These are phyloP conservation scores for Diplodia intermedia DNA, from an alignment of 2,329 filamentous ascomycete species.

Conservation along the genomic window DNA sequence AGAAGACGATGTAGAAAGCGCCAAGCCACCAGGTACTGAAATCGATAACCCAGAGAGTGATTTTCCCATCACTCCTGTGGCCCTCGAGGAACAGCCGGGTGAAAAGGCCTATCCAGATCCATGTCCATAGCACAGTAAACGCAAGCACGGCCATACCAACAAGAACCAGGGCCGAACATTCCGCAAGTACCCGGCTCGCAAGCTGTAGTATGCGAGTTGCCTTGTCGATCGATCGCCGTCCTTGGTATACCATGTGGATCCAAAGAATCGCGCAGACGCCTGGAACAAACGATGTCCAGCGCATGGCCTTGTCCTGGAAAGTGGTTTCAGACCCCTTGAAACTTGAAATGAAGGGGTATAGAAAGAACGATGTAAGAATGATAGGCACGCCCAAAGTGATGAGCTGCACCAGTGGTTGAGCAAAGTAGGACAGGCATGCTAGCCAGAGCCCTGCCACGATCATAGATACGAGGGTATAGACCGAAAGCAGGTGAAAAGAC, in stretches of 20 bases:
- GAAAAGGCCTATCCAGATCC: slow-evolving; percentile 97
- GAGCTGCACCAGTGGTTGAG: slow-evolving; percentile 79
- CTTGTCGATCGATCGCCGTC: slow-evolving; percentile 79
- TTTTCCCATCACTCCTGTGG: slow-evolving; percentile 59
- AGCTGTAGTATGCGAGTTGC: slow-evolving; percentile 92
- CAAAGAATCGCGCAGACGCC: slow-evolving; percentile 76
- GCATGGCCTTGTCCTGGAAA: slow-evolving; percentile 87
- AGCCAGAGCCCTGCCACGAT: slow-evolving; percentile 91
- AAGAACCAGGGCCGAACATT: slow-evolving; percentile 80
- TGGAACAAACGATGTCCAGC: slow-evolving; percentile 82
- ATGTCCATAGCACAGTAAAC: slow-evolving; percentile 85
- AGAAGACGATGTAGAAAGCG: slow-evolving; percentile 89
- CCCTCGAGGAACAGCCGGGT: slow-evolving; percentile 94
- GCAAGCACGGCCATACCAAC: slow-evolving; percentile 82
- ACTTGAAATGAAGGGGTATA: slow-evolving; percentile 91
- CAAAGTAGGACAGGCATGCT: slow-evolving; percentile 84
- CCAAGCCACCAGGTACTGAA: slow-evolving; percentile 94
- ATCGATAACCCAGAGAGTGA: slow-evolving; percentile 77
- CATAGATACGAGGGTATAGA: slow-evolving; percentile 90
- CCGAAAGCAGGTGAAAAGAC: slow-evolving; percentile 86
- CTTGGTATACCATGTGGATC: slow-evolving; percentile 82
- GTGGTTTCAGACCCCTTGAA: slow-evolving; percentile 81
- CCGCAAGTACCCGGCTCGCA: slow-evolving; percentile 82
- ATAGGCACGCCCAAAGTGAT: slow-evolving; percentile 85
- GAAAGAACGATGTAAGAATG: slow-evolving; percentile 84